phyloP scores from a whole-genome alignment of 2,329 filamentous ascomycete genomes.

The Apiospora koreana region DNA sequence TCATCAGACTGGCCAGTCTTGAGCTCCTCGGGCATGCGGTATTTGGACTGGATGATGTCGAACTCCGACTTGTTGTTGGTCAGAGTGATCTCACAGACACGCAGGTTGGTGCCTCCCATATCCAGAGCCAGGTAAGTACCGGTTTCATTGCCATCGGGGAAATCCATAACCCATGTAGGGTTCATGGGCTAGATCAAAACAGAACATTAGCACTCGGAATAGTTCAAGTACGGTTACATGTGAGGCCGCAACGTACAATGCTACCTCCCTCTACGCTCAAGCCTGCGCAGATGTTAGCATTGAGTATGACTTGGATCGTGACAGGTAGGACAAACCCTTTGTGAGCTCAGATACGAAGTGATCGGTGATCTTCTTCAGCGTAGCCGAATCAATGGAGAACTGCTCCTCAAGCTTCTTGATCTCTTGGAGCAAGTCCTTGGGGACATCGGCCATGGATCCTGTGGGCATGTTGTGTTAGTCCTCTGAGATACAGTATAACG shows the following conservation, averaged over 20 bases:
- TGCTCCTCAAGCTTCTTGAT: constrained; percentile 81
- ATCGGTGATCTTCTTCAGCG: constrained; percentile 85
- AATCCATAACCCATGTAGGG: constrained; percentile 91
- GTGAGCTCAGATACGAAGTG: constrained; percentile 88
- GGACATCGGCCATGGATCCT: constrained; percentile 92
- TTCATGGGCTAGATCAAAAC: constrained; percentile 77
- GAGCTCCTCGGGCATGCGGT: constrained; percentile 89
- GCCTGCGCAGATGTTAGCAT: constrained; percentile 48
- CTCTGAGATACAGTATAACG: neutral
- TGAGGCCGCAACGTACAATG: constrained; percentile 67
- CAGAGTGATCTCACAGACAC: constrained; percentile 90
- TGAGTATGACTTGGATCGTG: neutral
- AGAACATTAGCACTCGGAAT: neutral
- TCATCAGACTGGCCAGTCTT: constrained; percentile 83
- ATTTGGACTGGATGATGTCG: constrained; percentile 95
- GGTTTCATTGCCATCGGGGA: constrained; percentile 83
- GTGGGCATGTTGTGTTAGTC: constrained; percentile 16
- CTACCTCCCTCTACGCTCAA: constrained; percentile 85
- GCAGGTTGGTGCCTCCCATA: constrained; percentile 94
- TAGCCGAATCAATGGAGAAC: constrained; percentile 76
- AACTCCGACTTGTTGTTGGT: constrained; percentile 87
- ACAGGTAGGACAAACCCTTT: constrained; percentile 59
- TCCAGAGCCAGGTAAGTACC: constrained; percentile 89
- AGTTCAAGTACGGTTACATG: neutral
- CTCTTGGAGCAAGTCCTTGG: constrained; percentile 77